Evolutionary conservation across 164 flowering plant genomes (phyloP).

Genomic region (Nymphaea thermarum): DNA sequence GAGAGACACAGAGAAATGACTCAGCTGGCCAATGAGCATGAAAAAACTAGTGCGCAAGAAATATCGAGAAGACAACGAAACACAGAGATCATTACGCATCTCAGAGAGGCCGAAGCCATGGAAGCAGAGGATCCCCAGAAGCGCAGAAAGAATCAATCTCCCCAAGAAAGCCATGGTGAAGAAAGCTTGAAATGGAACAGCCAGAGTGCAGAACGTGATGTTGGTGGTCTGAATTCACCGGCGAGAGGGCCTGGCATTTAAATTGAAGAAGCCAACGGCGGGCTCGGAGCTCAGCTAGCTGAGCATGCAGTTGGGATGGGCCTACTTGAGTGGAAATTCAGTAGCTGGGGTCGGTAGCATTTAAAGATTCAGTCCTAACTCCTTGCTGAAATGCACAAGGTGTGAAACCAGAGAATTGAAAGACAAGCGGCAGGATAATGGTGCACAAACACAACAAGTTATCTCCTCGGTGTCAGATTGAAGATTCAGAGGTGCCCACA

Average conservation of each 20-base stretch:
- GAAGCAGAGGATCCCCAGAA: slow-evolving; percentile 5
- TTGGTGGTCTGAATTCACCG: not conserved
- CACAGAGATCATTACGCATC: slow-evolving; percentile 6
- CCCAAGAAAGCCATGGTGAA: not conserved
- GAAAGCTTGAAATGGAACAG: not conserved
- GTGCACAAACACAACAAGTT: not conserved
- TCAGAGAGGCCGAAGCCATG: slow-evolving; percentile 13
- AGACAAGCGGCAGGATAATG: no score
- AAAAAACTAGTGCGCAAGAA: not conserved
- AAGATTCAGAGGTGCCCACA: no score
- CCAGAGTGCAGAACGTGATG: not conserved
- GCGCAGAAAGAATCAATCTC: slow-evolving; percentile 4
- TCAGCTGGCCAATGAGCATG: no score
- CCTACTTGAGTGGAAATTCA: not conserved
- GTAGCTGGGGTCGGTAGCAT: not conserved
- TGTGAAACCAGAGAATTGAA: not conserved
- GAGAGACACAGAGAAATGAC: no score
- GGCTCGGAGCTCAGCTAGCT: no score
- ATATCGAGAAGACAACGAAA: not conserved
- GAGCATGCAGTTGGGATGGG: not conserved
- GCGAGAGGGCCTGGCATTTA: not conserved
- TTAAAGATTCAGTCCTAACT: not conserved
- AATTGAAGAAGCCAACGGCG: not conserved
- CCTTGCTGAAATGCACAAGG: not conserved
- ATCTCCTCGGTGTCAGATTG: not conserved